phyloP scores from a whole-genome alignment of 2,329 filamentous ascomycete species.

The Claviceps spartinae region DNA sequence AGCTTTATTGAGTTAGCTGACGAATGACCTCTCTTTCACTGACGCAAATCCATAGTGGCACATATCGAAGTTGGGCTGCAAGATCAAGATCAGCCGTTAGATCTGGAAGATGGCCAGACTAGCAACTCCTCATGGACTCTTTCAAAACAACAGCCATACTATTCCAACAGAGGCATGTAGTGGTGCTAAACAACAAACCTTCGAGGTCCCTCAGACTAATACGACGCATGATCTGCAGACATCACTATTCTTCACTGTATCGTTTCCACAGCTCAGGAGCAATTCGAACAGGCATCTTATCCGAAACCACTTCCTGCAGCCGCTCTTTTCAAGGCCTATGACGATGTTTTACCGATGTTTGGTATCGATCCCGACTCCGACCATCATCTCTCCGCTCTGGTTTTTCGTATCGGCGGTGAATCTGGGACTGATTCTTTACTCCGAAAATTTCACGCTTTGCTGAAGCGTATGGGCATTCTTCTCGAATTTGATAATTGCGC shows the following conservation, averaged over 20 bases:
- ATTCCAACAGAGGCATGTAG: constrained; percentile 46
- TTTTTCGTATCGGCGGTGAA: constrained; percentile 65
- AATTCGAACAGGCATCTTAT: constrained; percentile 42
- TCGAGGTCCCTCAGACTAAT: background rate
- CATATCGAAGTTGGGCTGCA: constrained; percentile 8
- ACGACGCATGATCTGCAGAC: constrained; percentile 36
- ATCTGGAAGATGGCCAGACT: constrained; percentile 4
- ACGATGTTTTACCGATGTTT: constrained; percentile 57
- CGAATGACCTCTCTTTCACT: background rate
- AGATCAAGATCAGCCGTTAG: background rate
- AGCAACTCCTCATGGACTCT: background rate
- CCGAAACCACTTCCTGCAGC: constrained; percentile 55
- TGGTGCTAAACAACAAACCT: background rate
- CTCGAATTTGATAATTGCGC: constrained; percentile 43
- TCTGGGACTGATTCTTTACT: constrained; percentile 43
- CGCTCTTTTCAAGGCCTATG: constrained; percentile 71
- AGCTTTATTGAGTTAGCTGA: background rate
- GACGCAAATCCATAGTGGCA: constrained; percentile 11
- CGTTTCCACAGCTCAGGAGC: constrained; percentile 54
- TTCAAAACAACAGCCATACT: constrained; percentile 25
- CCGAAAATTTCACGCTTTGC: constrained; percentile 55
- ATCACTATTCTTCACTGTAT: constrained; percentile 68
- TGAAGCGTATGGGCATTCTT: constrained; percentile 57
- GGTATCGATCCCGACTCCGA: constrained; percentile 61
- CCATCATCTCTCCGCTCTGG: constrained; percentile 59